These are phyloP conservation scores for Neofusicoccum kwambonambiense DNA, from an alignment of 2,329 filamentous ascomycete genomes.

Conservation along the genomic window DNA sequence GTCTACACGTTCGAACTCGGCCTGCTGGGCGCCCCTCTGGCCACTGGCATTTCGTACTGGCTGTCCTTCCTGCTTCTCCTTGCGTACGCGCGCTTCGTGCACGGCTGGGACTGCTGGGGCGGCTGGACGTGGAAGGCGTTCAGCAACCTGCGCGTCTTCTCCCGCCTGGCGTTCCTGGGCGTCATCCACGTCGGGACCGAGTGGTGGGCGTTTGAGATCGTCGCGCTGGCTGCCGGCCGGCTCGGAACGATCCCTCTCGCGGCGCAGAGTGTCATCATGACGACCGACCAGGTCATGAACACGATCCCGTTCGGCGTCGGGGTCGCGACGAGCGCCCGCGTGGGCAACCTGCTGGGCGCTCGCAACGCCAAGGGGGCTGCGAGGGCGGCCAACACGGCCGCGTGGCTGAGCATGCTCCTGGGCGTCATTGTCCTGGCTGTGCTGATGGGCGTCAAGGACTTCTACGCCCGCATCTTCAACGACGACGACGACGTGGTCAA, in stretches of 20 bases:
- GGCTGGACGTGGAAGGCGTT: constrained; percentile 66
- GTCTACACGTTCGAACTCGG: constrained; percentile 70
- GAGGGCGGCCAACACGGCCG: constrained; percentile 72
- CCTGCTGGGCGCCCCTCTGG: constrained; percentile 75
- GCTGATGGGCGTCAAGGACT: constrained; percentile 68
- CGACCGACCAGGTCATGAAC: constrained; percentile 78
- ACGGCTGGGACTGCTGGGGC: constrained; percentile 76
- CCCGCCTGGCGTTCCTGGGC: constrained; percentile 71
- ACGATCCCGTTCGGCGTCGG: constrained; percentile 86
- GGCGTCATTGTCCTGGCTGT: constrained; percentile 66
- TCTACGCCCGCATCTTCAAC: constrained; percentile 79
- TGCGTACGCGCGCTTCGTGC: constrained; percentile 68
- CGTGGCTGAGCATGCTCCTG: constrained; percentile 67
- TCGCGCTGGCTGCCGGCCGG: constrained; percentile 76
- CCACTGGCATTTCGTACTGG: constrained; percentile 86
- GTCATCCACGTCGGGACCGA: constrained; percentile 84
- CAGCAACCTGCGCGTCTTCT: constrained; percentile 68
- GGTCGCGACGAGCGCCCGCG: constrained; percentile 72
- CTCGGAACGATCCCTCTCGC: constrained; percentile 77
- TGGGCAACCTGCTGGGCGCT: constrained; percentile 78
- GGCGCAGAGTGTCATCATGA: constrained; percentile 88
- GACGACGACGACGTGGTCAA: constrained; percentile 69
- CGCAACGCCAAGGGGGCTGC: constrained; percentile 64
- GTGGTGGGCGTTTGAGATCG: constrained; percentile 94
- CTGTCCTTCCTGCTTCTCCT: constrained; percentile 74